Percentiles rank a stretch among this genome's conserved stretches.
These are phyloP conservation scores for Ceratocystis destructans DNA, from an alignment of 2,329 filamentous ascomycete genomes.

Conservation along the genomic window DNA sequence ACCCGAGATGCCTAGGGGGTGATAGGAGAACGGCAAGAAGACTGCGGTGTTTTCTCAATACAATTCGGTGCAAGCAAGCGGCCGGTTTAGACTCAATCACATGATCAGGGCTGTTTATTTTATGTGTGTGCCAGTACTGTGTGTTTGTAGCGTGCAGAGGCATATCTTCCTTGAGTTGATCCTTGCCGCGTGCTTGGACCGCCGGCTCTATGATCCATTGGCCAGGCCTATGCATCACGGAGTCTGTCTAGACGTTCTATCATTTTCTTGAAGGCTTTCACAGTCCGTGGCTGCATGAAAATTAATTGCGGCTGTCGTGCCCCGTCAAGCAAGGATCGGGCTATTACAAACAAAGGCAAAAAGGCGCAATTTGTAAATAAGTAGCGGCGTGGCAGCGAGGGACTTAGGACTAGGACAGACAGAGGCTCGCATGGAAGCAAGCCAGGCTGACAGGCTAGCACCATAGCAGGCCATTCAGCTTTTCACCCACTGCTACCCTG, in stretches of 20 bases:
- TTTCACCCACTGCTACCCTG: not conserved
- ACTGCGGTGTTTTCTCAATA: too few species aligned
- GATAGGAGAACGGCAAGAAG: too few species aligned
- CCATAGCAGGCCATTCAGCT: not conserved
- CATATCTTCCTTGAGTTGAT: constrained; percentile 4
- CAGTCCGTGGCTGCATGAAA: not conserved
- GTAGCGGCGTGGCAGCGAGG: not conserved
- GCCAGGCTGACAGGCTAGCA: not conserved
- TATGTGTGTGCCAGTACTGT: not conserved
- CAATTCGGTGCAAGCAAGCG: too few species aligned
- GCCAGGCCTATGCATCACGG: not conserved
- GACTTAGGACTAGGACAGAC: not conserved
- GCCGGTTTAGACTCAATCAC: too few species aligned
- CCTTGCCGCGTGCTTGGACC: constrained; percentile 10
- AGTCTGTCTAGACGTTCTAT: constrained; percentile 1
- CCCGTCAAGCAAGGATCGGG: not conserved
- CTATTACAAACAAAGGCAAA: not conserved
- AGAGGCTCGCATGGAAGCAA: not conserved
- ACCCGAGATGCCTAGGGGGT: too few species aligned
- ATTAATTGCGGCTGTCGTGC: not conserved
- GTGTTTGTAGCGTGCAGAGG: not conserved
- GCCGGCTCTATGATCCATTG: not conserved
- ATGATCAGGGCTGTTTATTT: too few species aligned
- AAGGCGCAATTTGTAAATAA: not conserved
- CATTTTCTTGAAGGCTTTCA: not conserved